Percentiles rank a stretch among this genome's conserved stretches.
Conservation (phyloP, 352 stramenopile species). For the Phytopythium helicoides region DNA sequence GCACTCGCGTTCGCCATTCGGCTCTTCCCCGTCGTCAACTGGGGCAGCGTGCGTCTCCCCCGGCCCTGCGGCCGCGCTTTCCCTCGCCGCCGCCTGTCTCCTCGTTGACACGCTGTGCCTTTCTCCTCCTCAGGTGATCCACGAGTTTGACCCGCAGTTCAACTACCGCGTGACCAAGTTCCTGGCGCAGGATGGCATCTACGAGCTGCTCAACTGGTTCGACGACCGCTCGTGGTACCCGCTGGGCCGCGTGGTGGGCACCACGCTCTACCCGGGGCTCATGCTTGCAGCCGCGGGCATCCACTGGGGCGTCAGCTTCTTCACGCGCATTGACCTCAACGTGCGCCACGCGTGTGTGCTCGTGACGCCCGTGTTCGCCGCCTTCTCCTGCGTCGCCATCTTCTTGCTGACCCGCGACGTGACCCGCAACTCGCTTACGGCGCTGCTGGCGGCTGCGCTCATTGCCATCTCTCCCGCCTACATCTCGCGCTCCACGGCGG, state of each 20-base stretch:
- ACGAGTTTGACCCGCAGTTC: constrained; percentile 97
- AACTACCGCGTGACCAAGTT: constrained; percentile 99
- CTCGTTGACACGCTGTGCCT: background rate
- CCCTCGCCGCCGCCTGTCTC: background rate
- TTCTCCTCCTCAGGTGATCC: constrained; percentile 64
- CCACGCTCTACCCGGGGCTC: constrained; percentile 92
- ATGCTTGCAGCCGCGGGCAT: constrained; percentile 84
- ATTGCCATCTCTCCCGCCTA: constrained; percentile 96
- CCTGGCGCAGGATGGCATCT: constrained; percentile 85
- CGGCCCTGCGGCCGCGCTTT: too few relatives aligned
- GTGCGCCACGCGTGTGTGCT: constrained; percentile 91
- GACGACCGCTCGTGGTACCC: constrained; percentile 96
- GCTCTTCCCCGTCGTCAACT: constrained; percentile 90
- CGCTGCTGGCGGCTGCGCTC: constrained; percentile 89
- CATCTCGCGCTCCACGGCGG: constrained; percentile 96
- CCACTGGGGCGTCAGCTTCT: constrained; percentile 45
- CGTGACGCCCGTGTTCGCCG: constrained; percentile 86
- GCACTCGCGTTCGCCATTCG: constrained; percentile 88
- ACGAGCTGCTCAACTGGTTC: constrained; percentile 98
- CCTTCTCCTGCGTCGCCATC: constrained; percentile 77
- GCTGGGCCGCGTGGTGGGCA: constrained; percentile 89
- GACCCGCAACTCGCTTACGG: constrained; percentile 60
- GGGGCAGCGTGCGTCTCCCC: constrained; percentile 69
- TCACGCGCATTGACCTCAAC: constrained; percentile 29
- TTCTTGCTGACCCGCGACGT: constrained; percentile 89